These are phyloP conservation scores for Euphrasia arctica DNA, from an alignment of 305 asterid species.

Conservation along the genomic window DNA sequence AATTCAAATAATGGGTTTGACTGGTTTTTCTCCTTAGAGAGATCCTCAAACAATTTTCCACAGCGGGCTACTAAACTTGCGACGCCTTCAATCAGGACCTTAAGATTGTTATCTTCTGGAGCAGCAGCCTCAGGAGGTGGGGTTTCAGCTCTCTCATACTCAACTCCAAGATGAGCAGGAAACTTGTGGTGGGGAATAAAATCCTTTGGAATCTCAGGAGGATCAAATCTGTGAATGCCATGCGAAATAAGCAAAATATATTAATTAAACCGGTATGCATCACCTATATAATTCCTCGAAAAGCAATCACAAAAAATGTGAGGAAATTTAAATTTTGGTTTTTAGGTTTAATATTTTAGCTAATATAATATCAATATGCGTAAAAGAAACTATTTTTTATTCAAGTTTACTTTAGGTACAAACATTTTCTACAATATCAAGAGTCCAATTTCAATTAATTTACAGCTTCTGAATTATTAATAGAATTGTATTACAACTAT, in stretches of 20 bases:
- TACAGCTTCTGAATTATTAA: no score
- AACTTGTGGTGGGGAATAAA: conserved; percentile 80
- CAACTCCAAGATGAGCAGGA: conserved; percentile 50
- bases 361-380: no score
- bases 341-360: no score
- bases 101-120: conserved; percentile 79
- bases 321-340: neutral
- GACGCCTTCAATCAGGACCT: conserved; percentile 88
- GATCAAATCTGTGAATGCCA: conserved; percentile 56
- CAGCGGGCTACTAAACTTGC: conserved; percentile 94
- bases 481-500: no score
- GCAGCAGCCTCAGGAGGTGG: conserved; percentile 75
- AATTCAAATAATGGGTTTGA: conserved; percentile 75
- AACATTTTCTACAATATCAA: no score
- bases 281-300: conserved; percentile 1
- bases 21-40: conserved; percentile 82
- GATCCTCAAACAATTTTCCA: conserved; percentile 91
- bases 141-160: conserved; percentile 36
- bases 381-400: no score
- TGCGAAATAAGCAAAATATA: conserved; percentile 13
- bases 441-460: no score
- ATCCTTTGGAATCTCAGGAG: conserved; percentile 79
- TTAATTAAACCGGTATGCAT: neutral
- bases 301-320: conserved; percentile 2
- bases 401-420: no score